A percentile compares a stretch with the other conserved stretches of the same genome.
These are phyloP conservation scores for Colletotrichum zoysiae DNA, from an alignment of 2,329 filamentous ascomycete species.

Conservation along the genomic window DNA sequence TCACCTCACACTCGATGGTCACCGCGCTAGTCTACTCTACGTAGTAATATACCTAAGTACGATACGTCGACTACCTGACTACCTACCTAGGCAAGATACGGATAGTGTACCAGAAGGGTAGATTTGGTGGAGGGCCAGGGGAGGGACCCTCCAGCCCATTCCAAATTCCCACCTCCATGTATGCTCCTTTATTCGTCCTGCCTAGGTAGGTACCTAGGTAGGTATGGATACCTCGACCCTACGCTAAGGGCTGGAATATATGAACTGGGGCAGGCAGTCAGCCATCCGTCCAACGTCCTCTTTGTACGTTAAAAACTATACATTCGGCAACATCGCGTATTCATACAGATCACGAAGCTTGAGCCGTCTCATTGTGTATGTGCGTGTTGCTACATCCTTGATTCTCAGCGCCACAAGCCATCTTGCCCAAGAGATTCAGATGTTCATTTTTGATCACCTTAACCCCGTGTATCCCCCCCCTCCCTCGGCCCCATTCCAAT, in stretches of 20 bases:
- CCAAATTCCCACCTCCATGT: conserved; percentile 29
- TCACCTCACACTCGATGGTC: conserved; percentile 2
- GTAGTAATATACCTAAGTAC: neutral
- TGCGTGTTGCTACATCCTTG: neutral
- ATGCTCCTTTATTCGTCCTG: conserved; percentile 3
- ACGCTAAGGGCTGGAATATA: neutral
- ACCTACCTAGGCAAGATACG: neutral
- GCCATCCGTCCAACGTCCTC: neutral
- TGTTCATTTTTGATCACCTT: neutral
- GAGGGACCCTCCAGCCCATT: conserved; percentile 24
- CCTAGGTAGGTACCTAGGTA: no score
- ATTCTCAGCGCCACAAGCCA: neutral
- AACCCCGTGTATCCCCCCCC: conserved; percentile 15
- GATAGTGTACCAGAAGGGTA: conserved; percentile 24
- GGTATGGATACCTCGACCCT: neutral
- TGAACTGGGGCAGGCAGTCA: conserved; percentile 1
- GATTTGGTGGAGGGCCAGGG: conserved; percentile 30
- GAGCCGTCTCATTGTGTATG: neutral
- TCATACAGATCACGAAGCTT: neutral
- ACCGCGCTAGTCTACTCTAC: conserved; percentile 35
- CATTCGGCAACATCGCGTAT: neutral
- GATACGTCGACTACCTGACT: neutral
- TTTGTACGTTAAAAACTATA: neutral
- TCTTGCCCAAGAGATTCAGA: conserved; percentile 14
- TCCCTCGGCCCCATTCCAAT: conserved; percentile 35